Evolutionary conservation across 768 basidiomycete species (phyloP).

Genomic region (Lyophyllum atratum): DNA sequence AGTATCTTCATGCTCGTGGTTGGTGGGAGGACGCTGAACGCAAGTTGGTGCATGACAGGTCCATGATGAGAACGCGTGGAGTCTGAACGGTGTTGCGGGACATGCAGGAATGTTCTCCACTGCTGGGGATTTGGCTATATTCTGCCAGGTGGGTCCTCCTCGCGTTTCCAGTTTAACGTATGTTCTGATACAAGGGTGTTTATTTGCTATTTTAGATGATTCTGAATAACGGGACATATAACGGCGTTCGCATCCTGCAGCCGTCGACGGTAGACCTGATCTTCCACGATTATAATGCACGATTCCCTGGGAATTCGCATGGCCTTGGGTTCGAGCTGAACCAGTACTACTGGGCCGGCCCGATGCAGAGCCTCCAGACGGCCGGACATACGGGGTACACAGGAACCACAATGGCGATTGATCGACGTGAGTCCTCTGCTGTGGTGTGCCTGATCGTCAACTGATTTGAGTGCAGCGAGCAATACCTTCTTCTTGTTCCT

Average conservation of each 20-base stretch:
- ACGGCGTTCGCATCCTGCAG: constrained; percentile 21
- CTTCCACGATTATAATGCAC: constrained; percentile 27
- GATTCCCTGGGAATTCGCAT: constrained; percentile 28
- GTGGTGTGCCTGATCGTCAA: not conserved
- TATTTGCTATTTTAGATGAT: constrained; percentile 24
- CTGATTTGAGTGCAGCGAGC: constrained; percentile 21
- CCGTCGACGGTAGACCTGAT: constrained; percentile 28
- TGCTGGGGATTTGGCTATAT: constrained; percentile 26
- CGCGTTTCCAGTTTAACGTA: too few species aligned
- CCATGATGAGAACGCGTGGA: constrained; percentile 32
- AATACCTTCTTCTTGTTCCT: constrained; percentile 30
- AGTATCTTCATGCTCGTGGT: constrained; percentile 1
- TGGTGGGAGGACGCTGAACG: not conserved
- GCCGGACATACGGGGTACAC: constrained; percentile 31
- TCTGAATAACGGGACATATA: constrained; percentile 29
- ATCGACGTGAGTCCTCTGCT: constrained; percentile 21
- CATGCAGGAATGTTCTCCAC: constrained; percentile 31
- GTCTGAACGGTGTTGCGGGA: constrained; percentile 26
- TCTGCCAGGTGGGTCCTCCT: constrained; percentile 22
- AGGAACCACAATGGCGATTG: constrained; percentile 28
- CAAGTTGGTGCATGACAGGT: constrained; percentile 10
- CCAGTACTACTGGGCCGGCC: constrained; percentile 28
- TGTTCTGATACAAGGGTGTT: not conserved
- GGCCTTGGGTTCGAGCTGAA: constrained; percentile 29
- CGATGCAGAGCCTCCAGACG: constrained; percentile 26